phyloP scores from a whole-genome alignment of 2,329 filamentous ascomycete genomes.

The Samsoniella hepiali region DNA sequence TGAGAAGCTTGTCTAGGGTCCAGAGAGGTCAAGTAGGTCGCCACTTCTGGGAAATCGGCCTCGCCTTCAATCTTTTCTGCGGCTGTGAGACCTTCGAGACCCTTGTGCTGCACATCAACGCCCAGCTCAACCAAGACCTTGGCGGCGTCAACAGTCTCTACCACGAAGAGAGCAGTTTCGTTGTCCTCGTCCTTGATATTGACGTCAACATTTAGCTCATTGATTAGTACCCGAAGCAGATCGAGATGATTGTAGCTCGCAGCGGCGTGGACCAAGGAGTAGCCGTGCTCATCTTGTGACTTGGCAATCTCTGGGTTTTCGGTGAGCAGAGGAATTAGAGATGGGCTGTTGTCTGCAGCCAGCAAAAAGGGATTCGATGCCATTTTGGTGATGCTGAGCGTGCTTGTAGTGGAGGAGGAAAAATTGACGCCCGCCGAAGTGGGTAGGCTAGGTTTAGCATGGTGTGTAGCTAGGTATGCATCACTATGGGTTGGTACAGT shows the following conservation, averaged over 20 bases:
- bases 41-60: conserved; percentile 72
- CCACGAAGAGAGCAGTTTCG: conserved; percentile 93
- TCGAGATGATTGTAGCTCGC: conserved; percentile 86
- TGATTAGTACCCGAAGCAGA: conserved; percentile 71
- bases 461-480: neutral
- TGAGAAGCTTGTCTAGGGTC: conserved; percentile 27
- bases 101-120: conserved; percentile 61
- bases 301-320: conserved; percentile 73
- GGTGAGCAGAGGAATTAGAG: conserved; percentile 71
- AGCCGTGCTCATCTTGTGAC: conserved; percentile 84
- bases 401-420: neutral
- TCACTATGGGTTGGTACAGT: too few species aligned
- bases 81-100: conserved; percentile 75
- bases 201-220: conserved; percentile 72
- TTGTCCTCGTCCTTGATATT: conserved; percentile 86
- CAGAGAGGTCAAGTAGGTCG: conserved; percentile 59
- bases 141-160: conserved; percentile 76
- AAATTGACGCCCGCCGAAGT: conserved; percentile 4
- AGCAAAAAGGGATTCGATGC: conserved; percentile 65
- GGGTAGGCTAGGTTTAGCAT: neutral
- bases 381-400: conserved; percentile 33
- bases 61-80: conserved; percentile 76
- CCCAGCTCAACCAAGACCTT: conserved; percentile 76
- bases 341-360: conserved; percentile 75
- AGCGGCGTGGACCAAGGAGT: conserved; percentile 89